Percentiles rank a stretch among this genome's conserved stretches.
These are phyloP conservation scores for Pseudohalonectria lignicola DNA, from an alignment of 2,329 filamentous ascomycete species.

Conservation along the genomic window DNA sequence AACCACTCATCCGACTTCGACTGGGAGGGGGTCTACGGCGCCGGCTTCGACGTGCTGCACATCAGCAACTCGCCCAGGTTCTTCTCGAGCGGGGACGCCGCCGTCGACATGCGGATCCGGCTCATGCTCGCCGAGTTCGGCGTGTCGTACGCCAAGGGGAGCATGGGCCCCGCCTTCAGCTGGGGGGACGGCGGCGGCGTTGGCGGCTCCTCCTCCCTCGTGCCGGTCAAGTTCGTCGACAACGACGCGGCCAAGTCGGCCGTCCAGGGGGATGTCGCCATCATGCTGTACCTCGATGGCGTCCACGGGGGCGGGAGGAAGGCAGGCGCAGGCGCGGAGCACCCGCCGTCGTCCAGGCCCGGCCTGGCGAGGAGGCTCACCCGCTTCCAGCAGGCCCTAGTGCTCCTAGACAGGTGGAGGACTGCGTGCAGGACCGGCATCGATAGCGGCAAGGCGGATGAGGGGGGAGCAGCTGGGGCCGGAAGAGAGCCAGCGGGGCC, in stretches of 20 bases:
- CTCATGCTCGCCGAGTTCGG: slow-evolving; percentile 38
- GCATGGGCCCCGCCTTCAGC: slow-evolving; percentile 18
- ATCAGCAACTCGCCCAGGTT: slow-evolving; percentile 40
- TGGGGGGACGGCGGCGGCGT: slow-evolving; percentile 10
- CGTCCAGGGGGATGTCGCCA: slow-evolving; percentile 37
- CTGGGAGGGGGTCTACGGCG: slow-evolving; percentile 67
- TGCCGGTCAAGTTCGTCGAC: slow-evolving; percentile 38
- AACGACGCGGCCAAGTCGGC: slow-evolving; percentile 36
- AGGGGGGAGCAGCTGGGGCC: neutral
- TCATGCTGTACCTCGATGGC: slow-evolving; percentile 51
- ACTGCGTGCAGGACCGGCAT: neutral
- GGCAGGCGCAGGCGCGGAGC: slow-evolving; percentile 9
- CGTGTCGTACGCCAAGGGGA: slow-evolving; percentile 34
- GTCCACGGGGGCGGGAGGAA: slow-evolving; percentile 27
- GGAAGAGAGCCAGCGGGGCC: too few species aligned
- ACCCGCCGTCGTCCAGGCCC: slow-evolving; percentile 7
- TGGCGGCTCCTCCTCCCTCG: slow-evolving; percentile 7
- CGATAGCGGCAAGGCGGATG: slow-evolving; percentile 3
- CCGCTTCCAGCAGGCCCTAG: slow-evolving; percentile 29
- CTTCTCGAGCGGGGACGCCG: slow-evolving; percentile 33
- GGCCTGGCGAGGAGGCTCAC: slow-evolving; percentile 25
- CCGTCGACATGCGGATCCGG: slow-evolving; percentile 37
- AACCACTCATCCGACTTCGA: slow-evolving; percentile 64
- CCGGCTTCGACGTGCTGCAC: slow-evolving; percentile 76
- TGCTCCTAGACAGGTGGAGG: slow-evolving; percentile 25